phyloP scores from a whole-genome alignment of 495 filamentous ascomycete genomes.

The Emericellopsis terricola region DNA sequence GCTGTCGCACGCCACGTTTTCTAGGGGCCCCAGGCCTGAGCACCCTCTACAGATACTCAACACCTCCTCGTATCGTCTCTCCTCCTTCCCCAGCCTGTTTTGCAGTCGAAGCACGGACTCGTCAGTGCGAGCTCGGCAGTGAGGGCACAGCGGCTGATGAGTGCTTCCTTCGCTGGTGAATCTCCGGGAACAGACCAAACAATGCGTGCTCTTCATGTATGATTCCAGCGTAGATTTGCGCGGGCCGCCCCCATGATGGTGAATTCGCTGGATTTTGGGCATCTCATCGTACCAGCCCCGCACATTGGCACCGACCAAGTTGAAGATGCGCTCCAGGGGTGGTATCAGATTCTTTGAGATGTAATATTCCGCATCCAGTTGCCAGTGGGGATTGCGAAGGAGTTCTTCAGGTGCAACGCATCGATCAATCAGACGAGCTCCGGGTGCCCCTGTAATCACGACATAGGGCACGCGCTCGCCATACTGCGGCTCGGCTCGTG shows the following conservation, averaged over 20 bases:
- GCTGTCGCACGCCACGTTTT: slow-evolving; percentile 72
- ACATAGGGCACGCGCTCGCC: slow-evolving; percentile 92
- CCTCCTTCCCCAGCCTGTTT: slow-evolving; percentile 37
- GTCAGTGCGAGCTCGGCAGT: slow-evolving; percentile 38
- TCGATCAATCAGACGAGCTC: slow-evolving; percentile 70
- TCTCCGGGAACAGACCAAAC: slow-evolving; percentile 58
- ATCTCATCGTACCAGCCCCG: slow-evolving; percentile 89
- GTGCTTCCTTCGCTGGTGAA: slow-evolving; percentile 19
- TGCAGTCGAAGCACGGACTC: slow-evolving; percentile 43
- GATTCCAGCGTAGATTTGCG: slow-evolving; percentile 59
- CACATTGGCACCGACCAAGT: slow-evolving; percentile 86
- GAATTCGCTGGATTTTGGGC: slow-evolving; percentile 69
- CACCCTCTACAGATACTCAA: slow-evolving; percentile 69
- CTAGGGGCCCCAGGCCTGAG: slow-evolving; percentile 47
- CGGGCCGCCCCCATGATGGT: slow-evolving; percentile 6
- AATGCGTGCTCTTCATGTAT: slow-evolving; percentile 67
- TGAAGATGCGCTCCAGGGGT: slow-evolving; percentile 90
- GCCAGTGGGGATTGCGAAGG: slow-evolving; percentile 53
- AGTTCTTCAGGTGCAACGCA: slow-evolving; percentile 76
- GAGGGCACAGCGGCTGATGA: slow-evolving; percentile 39
- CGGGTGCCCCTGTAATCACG: slow-evolving; percentile 74
- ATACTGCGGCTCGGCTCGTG: slow-evolving; percentile 78
- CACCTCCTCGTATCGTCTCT: slow-evolving; percentile 48
- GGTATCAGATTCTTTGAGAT: slow-evolving; percentile 92
- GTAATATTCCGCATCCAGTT: slow-evolving; percentile 93